Conservation (phyloP, 140 eudicot genomes). For the Senecio squalidus region DNA sequence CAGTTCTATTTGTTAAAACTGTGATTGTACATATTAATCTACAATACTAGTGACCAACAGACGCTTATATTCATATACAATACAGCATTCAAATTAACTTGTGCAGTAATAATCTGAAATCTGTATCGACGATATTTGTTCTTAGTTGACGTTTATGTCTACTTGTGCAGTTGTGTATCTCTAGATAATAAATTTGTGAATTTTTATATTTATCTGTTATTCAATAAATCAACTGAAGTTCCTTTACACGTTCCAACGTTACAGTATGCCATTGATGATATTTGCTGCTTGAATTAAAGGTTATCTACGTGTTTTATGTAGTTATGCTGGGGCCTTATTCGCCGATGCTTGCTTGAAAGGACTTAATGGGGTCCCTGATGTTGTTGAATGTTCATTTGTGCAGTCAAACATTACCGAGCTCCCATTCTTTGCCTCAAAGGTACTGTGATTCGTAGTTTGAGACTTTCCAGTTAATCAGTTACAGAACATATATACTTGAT, state of each 20-base stretch:
- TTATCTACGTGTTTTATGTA: conserved; percentile 18
- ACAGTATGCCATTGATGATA: conserved; percentile 36
- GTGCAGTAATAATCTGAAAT: neutral
- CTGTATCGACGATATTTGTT: neutral
- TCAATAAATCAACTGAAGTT: neutral
- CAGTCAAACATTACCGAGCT: conserved; percentile 71
- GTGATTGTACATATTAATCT: neutral
- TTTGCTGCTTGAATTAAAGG: neutral
- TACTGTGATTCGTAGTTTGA: conserved; percentile 14
- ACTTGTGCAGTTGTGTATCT: too few species aligned
- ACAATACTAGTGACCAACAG: neutral
- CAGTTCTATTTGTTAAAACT: neutral
- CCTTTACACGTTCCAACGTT: neutral
- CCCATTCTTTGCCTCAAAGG: conserved; percentile 86
- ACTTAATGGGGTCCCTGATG: conserved; percentile 89
- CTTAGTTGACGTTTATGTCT: neutral
- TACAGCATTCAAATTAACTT: neutral
- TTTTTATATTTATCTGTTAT: neutral
- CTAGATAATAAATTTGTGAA: neutral
- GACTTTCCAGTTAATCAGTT: too few species aligned
- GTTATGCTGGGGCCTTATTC: conserved; percentile 78
- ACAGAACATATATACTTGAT: too few species aligned
- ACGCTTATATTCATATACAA: neutral
- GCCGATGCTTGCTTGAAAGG: conserved; percentile 92
- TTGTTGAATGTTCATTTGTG: conserved; percentile 68